Conservation (phyloP, 179 eudicot species). For the Silene coronaria region DNA sequence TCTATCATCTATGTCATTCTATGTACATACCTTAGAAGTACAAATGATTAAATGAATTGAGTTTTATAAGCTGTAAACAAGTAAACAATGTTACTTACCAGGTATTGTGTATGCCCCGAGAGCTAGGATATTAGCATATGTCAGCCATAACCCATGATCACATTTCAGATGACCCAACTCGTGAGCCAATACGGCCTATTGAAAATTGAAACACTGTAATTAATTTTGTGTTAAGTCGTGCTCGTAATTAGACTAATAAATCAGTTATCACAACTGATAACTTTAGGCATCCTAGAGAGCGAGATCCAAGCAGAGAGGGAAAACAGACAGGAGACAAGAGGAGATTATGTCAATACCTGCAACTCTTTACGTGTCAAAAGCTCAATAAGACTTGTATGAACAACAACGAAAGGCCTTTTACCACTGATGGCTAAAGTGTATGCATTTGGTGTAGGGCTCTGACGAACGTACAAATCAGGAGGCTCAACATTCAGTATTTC, state of each 20-base stretch:
- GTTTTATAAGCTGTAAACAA: background rate
- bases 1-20: background rate
- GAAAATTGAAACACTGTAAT: slow-evolving; percentile 1
- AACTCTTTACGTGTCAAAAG: slow-evolving; percentile 86
- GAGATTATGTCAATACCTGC: slow-evolving; percentile 48
- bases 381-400: slow-evolving; percentile 94
- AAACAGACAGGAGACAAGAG: background rate
- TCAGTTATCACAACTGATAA: background rate
- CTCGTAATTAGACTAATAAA: background rate
- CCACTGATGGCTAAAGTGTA: slow-evolving; percentile 90
- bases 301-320: background rate
- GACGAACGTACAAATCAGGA: slow-evolving; percentile 91
- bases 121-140: slow-evolving; percentile 79
- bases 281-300: background rate
- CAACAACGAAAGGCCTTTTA: slow-evolving; percentile 84
- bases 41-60: background rate
- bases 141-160: slow-evolving; percentile 96
- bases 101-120: slow-evolving; percentile 88
- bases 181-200: slow-evolving; percentile 94
- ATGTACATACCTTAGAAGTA: background rate
- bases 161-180: slow-evolving; percentile 99
- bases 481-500: slow-evolving; percentile 69
- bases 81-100: slow-evolving; percentile 36
- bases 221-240: background rate
- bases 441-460: slow-evolving; percentile 88